A percentile compares a stretch with the other conserved stretches of the same genome.
phyloP scores from a whole-genome alignment of 495 filamentous ascomycete species.

The Penicillium simplicissimum region DNA sequence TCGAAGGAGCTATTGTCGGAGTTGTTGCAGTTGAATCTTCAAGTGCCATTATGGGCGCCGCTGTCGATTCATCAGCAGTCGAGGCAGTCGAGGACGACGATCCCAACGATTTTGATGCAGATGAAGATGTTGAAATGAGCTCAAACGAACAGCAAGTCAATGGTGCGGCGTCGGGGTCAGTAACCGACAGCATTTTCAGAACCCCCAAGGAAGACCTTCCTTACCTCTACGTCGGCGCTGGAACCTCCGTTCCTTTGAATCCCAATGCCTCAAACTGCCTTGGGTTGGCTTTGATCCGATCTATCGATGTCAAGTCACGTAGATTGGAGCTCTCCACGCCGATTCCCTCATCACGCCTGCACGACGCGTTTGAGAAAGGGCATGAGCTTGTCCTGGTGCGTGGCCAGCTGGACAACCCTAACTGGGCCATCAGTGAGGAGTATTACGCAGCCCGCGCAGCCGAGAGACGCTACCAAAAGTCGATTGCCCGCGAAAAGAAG shows the following conservation, averaged over 20 bases:
- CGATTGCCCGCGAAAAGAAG: constrained; percentile 28
- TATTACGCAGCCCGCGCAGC: constrained; percentile 44
- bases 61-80: background rate
- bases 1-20: constrained; percentile 60
- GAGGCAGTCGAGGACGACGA: background rate
- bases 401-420: constrained; percentile 53
- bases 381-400: constrained; percentile 52
- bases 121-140: constrained; percentile 32
- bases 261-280: constrained; percentile 47
- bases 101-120: constrained; percentile 16
- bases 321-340: constrained; percentile 51
- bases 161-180: constrained; percentile 3
- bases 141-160: constrained; percentile 4
- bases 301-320: constrained; percentile 40
- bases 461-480: constrained; percentile 35
- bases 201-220: constrained; percentile 40
- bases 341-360: constrained; percentile 38
- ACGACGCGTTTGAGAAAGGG: constrained; percentile 34
- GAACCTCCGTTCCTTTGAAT: constrained; percentile 42
- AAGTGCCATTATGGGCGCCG: constrained; percentile 31
- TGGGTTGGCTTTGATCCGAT: constrained; percentile 54
- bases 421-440: constrained; percentile 52
- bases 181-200: constrained; percentile 31
- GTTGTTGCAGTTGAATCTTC: constrained; percentile 54
- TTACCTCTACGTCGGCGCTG: constrained; percentile 43